Percentiles rank a stretch among this genome's conserved stretches.
These are phyloP conservation scores for Aspergillus bertholletiae DNA, from an alignment of 495 filamentous ascomycete genomes.

Conservation along the genomic window DNA sequence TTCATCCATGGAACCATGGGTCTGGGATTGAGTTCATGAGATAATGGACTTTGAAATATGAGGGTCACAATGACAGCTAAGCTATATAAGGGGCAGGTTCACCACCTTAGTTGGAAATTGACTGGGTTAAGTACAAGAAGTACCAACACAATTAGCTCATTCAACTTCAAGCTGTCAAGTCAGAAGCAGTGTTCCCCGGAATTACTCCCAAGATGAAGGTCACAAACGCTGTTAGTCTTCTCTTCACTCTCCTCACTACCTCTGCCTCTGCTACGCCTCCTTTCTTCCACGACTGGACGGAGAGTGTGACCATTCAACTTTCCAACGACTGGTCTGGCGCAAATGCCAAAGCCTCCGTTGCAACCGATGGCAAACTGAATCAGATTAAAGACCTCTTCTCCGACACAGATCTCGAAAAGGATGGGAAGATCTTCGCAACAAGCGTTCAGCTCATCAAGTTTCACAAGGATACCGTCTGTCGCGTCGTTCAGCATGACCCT, in stretches of 20 bases:
- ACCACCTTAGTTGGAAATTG: too few species aligned
- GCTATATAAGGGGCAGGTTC: too few species aligned
- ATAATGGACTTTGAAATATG: neutral
- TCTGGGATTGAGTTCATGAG: neutral
- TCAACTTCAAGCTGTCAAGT: too few species aligned
- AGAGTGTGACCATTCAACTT: neutral
- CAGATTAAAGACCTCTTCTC: neutral
- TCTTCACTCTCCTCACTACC: neutral
- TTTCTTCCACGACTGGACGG: neutral
- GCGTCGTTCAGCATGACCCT: neutral
- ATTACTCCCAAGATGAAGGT: neutral
- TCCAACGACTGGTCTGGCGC: neutral
- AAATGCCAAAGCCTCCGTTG: neutral
- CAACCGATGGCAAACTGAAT: neutral
- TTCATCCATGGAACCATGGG: neutral
- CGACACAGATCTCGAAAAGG: neutral
- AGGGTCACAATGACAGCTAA: too few species aligned
- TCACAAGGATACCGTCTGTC: neutral
- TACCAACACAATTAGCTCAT: too few species aligned
- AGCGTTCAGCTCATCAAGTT: neutral
- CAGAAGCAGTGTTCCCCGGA: too few species aligned
- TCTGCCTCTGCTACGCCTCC: neutral
- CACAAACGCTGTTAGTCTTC: neutral
- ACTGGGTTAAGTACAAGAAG: neutral
- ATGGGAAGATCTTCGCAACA: neutral